Evolutionary conservation across 371 early-diverging fungal genomes (phyloP), one percentile per base, ranked within the genome.

Genomic region (Nematocida major): DNA sequence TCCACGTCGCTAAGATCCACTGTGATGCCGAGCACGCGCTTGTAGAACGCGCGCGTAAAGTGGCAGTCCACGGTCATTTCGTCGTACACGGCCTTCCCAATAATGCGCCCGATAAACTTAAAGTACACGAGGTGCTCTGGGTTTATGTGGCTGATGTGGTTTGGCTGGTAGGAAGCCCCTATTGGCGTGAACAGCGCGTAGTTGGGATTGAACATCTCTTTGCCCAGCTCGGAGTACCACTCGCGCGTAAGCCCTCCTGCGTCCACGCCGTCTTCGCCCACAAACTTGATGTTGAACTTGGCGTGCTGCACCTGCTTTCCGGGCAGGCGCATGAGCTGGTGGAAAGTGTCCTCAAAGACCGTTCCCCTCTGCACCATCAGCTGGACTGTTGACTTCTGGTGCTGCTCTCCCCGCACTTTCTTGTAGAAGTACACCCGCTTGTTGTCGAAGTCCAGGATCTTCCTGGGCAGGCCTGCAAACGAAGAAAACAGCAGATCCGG

Each of bases 201-300:
- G 84, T 95, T 90, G 9, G 96, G 96, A 83, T 97, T 93, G 85
- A 96, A 93, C 92, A 95, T 95, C 81, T 94, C 93, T 57, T 93
- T 87, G 5, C 95, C 90, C 3, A 97, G 87, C 7, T 91, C 93
- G 59, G 90, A 89, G 88, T 93, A 95, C 95, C 96, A 97, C 85
- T 97, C 98, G 68, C 96, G 89, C 2, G 94, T 91, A 18, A 97
- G 90, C 59, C 97, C 97, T 39, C 97, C 97, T 30, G 91, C 94
- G 87, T 97, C 97, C 0, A 95, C 90, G 59, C 96, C 97, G 80
- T 95, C 95, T 86, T 97, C 97, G 24, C 92, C 92, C 68, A 90
- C 87, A 86, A 97, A 96, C 54, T 91, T 89, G 26, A 97, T 93
- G 79, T 88, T 89, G 47, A 97, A 87, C 81, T 92, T 93, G 65